Conservation (phyloP, 2,329 filamentous ascomycete species). For the Diaporthe helianthi region DNA sequence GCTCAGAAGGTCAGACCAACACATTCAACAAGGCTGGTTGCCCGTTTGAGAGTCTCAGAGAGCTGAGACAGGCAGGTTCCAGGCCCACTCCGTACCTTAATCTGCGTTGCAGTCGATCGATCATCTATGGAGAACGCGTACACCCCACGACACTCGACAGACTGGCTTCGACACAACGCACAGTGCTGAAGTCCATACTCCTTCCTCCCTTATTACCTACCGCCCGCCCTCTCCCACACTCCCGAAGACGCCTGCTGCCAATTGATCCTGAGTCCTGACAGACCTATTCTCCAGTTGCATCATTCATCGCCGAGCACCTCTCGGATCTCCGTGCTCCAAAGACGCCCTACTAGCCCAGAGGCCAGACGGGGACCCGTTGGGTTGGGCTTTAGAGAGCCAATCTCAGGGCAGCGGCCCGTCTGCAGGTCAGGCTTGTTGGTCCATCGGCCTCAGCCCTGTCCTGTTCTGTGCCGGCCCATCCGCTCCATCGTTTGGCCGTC, state of each 20-base stretch:
- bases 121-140: constrained; percentile 12
- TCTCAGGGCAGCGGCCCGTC: constrained; percentile 28
- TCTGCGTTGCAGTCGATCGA: constrained; percentile 19
- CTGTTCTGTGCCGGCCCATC: background rate
- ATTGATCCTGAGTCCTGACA: background rate
- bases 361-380: background rate
- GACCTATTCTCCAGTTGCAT: constrained; percentile 22
- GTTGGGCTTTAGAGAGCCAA: constrained; percentile 1
- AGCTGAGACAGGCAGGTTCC: background rate
- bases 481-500: background rate
- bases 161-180: constrained; percentile 1
- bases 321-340: constrained; percentile 3
- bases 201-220: constrained; percentile 17
- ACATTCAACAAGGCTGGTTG: background rate
- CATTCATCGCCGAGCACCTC: constrained; percentile 1
- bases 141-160: background rate
- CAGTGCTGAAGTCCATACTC: constrained; percentile 15
- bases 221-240: constrained; percentile 21
- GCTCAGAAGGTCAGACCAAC: background rate
- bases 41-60: constrained; percentile 1
- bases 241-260: constrained; percentile 21
- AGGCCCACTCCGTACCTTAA: constrained; percentile 5
- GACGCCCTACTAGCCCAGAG: constrained; percentile 9
- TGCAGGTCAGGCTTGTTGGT: constrained; percentile 27
- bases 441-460: constrained; percentile 25